These are phyloP conservation scores for Penicillium sp. DNA, from an alignment of 2,329 filamentous ascomycete genomes.

Conservation along the genomic window DNA sequence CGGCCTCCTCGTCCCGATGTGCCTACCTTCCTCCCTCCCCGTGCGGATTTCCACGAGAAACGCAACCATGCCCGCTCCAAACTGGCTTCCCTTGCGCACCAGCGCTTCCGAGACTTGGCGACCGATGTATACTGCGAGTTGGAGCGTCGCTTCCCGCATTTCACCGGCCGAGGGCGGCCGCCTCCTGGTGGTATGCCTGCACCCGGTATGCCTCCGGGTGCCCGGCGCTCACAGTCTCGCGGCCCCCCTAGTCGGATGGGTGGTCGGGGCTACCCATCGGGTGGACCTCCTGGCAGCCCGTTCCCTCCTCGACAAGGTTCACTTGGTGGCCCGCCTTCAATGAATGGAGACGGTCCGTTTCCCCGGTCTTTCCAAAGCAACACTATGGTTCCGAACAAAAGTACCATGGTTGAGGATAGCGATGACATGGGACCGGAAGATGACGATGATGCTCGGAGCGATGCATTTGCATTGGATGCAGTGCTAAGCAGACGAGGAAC, in stretches of 20 bases:
- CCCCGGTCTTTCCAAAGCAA: slow-evolving; percentile 92
- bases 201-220: slow-evolving; percentile 29
- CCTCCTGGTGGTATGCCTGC: slow-evolving; percentile 45
- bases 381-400: slow-evolving; percentile 96
- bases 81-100: slow-evolving; percentile 79
- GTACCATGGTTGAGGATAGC: slow-evolving; percentile 94
- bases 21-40: slow-evolving; percentile 74
- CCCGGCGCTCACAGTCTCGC: slow-evolving; percentile 42
- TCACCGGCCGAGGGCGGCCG: slow-evolving; percentile 66
- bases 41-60: slow-evolving; percentile 88
- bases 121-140: slow-evolving; percentile 96
- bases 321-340: slow-evolving; percentile 41
- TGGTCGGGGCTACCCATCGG: slow-evolving; percentile 35
- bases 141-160: slow-evolving; percentile 81
- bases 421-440: slow-evolving; percentile 62
- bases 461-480: slow-evolving; percentile 59
- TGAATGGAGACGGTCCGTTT: slow-evolving; percentile 66
- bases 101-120: slow-evolving; percentile 83
- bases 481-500: slow-evolving; percentile 47
- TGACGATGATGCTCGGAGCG: slow-evolving; percentile 55
- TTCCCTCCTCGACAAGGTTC: slow-evolving; percentile 42
- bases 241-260: slow-evolving; percentile 34
- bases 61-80: slow-evolving; percentile 97
- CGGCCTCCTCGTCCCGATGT: slow-evolving; percentile 44
- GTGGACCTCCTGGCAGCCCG: slow-evolving; percentile 31